Evolutionary conservation across 345 rosid species (phyloP), one percentile per base, ranked within the genome.

Genomic region (Moricandia arvensis): DNA sequence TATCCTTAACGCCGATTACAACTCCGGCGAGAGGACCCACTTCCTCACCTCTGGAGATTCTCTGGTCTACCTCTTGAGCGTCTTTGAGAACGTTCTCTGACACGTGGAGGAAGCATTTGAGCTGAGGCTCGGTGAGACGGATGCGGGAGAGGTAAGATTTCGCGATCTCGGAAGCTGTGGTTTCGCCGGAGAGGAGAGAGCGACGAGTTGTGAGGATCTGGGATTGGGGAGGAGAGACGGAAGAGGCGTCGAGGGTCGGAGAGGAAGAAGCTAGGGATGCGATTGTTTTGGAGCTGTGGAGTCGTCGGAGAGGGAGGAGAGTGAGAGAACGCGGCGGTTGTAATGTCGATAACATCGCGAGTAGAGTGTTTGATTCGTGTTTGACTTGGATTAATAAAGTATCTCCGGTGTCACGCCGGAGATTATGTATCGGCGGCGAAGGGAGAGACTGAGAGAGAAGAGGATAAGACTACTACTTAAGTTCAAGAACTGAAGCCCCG

Each of bases 261-360:
- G 77, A 73, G 1, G 71, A 38, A 4, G 71, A 38, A 4, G 73
- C 62, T 47, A 72, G n/a, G 5, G 74, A 75, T 33, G 66, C 16
- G 45, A 81, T 84, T 63, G 71, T 21, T 58, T 30, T 82, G 7
- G 69, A 35, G 73, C 2, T 18, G 9, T 66, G 80, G 68, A 81
- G 63, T 66, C 79, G 11, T 43, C 75, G 82, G 73, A 83, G 72
- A 57, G 88, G 82, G 71, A 84, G 76, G 75, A 82, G 89, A 43
- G 82, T 80, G 35, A 83, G 85, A 47, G 82, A 75, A 54, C 82
- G 89, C 9, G 82, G 88, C 16, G 88, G 85, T 57, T 86, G 84
- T 24, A 82, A 80, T 61, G 84, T 81, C 15, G 87, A 81, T 38
- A 85, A 38, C 86, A 83, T 73, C 43, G 81, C 59, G 37, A 2